A percentile compares a stretch with the other conserved stretches of the same genome.
phyloP scores from a whole-genome alignment of 75 land plant genomes.

The Cryptomeria japonica region DNA sequence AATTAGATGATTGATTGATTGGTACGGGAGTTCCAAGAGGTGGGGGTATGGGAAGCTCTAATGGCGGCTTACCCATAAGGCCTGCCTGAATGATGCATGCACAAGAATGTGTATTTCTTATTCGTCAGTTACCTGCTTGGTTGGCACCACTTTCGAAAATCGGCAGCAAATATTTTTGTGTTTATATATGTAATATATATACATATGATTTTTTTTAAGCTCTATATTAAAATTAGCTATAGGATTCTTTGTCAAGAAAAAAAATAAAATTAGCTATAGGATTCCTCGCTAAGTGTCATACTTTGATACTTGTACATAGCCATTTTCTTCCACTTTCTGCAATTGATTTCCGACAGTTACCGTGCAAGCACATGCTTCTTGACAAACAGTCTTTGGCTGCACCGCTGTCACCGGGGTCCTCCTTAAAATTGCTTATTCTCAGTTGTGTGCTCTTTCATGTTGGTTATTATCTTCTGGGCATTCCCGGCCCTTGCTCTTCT shows the following conservation, averaged over 20 bases:
- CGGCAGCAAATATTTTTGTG: background rate
- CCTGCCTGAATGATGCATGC: background rate
- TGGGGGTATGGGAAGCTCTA: background rate
- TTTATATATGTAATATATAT: background rate
- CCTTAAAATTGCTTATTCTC: background rate
- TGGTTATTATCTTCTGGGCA: background rate
- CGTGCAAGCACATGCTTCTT: conserved; percentile 12
- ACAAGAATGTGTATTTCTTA: background rate
- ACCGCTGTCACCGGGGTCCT: background rate
- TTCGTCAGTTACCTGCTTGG: background rate
- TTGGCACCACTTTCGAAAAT: background rate
- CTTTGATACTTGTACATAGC: background rate
- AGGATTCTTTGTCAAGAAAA: background rate
- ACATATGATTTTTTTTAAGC: background rate
- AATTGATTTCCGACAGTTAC: background rate
- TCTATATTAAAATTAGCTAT: background rate
- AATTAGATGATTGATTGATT: conserved; percentile 4
- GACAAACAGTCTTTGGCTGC: background rate
- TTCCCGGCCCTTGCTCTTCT: background rate
- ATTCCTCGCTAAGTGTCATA: background rate
- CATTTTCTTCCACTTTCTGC: background rate
- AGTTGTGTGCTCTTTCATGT: background rate
- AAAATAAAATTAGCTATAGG: background rate
- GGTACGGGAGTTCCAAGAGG: conserved; percentile 4
- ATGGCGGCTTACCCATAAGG: background rate